Conservation (phyloP, 441 rosid species). For the Pelargonium australe region DNA sequence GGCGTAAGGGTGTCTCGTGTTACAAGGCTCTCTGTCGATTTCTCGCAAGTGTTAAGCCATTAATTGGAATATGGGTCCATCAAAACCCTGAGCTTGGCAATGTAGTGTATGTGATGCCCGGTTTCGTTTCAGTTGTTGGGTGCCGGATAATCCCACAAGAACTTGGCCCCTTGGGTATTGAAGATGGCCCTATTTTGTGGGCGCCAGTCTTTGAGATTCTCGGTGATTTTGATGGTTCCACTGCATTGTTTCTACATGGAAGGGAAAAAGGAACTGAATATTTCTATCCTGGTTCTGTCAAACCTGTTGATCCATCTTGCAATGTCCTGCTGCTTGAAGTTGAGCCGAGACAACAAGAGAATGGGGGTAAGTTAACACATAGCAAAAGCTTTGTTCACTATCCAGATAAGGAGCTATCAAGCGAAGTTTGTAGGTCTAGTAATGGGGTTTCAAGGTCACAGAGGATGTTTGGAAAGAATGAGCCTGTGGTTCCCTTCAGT, state of each 20-base stretch:
- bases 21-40: conserved; percentile 61
- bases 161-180: conserved; percentile 69
- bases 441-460: conserved; percentile 33
- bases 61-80: conserved; percentile 80
- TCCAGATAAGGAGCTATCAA: conserved; percentile 30
- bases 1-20: conserved; percentile 60
- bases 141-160: conserved; percentile 79
- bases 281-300: conserved; percentile 60
- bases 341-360: conserved; percentile 39
- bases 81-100: conserved; percentile 88
- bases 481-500: conserved; percentile 43
- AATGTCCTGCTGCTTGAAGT: conserved; percentile 71
- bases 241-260: conserved; percentile 61
- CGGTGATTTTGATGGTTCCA: conserved; percentile 49
- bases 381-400: conserved; percentile 34
- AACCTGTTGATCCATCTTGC: conserved; percentile 45
- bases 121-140: conserved; percentile 67
- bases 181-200: conserved; percentile 68
- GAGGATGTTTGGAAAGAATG: conserved; percentile 25
- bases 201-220: conserved; percentile 72
- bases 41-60: conserved; percentile 51
- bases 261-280: conserved; percentile 46
- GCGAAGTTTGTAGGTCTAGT: conserved; percentile 35
- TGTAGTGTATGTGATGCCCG: conserved; percentile 75
- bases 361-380: conserved; percentile 25